Evolutionary conservation across 2,329 filamentous ascomycete species (phyloP), one percentile per base, ranked within the genome.

Genomic region (Talaromyces piceae): DNA sequence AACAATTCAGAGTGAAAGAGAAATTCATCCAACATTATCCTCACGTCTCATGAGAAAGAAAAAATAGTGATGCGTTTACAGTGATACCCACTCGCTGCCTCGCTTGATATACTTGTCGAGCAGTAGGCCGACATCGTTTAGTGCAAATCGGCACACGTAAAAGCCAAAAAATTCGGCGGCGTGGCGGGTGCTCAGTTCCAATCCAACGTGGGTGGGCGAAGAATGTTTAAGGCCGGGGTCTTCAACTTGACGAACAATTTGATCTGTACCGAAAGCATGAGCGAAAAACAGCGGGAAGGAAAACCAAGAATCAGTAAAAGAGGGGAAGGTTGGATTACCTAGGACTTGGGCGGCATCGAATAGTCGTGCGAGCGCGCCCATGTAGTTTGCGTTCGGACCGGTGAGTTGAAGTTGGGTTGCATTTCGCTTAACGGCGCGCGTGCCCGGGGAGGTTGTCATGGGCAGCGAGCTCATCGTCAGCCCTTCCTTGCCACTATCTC

Each of bases 151-250:
- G 69, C 91, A 96, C 25, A 98, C 80, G 67, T 93, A 97, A 69
- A 98, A 96, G 13, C 86, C 91, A 67, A 98, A 98, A 70, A 98
- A 98, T 70, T 98, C 93, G 28, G 91, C 88, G 6, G 91, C 93
- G 67, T 96, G 91, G 37, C 91, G 82, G 30, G 90, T 90, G 66
- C 89, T 93, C 37, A 98, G 79, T 71, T 98, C 93, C 28, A 98
- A 80, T 8, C 93, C 93, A 49, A 98, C 91, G 65, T 96, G 91
- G 7, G 93, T 97, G 62, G 89, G 90, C 60, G 91, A 91, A 16
- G 89, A 90, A 69, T 93, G 88, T 59, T 88, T 87, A 50, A 97
- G 79, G 8, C 91, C 91, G 5, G 91, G 91, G 64, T 97, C 91
- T 66, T 96, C 91, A 44, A 96, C 90, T 74, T 96, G 91, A 58